Evolutionary conservation across 805 yeast species (phyloP).

Genomic region (Ogataea trehaloabstinens): DNA sequence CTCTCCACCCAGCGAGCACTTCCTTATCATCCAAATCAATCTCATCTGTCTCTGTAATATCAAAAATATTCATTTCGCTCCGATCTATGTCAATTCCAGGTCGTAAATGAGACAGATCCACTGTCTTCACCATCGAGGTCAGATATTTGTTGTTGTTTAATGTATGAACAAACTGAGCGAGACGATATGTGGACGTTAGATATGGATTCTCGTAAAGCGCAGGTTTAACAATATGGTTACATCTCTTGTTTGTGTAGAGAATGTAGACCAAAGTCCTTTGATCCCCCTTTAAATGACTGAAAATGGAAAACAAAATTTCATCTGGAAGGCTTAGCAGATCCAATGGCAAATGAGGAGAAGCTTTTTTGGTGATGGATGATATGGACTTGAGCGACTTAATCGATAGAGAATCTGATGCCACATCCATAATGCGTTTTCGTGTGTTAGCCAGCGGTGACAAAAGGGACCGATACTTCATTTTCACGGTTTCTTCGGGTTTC

Average conservation of each 20-base stretch:
- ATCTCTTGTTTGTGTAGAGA: conserved; percentile 49
- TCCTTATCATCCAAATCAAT: conserved; percentile 12
- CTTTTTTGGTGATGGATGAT: conserved; percentile 8
- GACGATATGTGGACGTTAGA: conserved; percentile 70
- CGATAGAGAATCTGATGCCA: conserved; percentile 43
- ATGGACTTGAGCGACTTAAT: conserved; percentile 34
- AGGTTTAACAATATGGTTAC: conserved; percentile 52
- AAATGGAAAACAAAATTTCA: conserved; percentile 41
- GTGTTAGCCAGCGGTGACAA: conserved; percentile 34
- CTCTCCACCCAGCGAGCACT: conserved; percentile 84
- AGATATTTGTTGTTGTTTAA: conserved; percentile 54
- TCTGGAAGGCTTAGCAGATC: conserved; percentile 35
- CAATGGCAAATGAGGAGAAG: conserved; percentile 6
- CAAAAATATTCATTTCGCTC: conserved; percentile 14
- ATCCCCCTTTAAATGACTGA: conserved; percentile 33
- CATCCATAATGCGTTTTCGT: conserved; percentile 32
- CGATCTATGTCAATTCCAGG: conserved; percentile 37
- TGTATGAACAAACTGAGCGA: conserved; percentile 75
- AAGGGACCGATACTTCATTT: conserved; percentile 48
- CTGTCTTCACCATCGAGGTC: conserved; percentile 51
- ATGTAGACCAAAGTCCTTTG: conserved; percentile 41
- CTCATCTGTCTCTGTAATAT: conserved; percentile 13
- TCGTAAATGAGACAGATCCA: conserved; percentile 56
- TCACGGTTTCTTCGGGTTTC: conserved; percentile 24
- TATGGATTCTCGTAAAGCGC: conserved; percentile 52